Base-by-base conservation (phyloP, 2,329 filamentous ascomycete species). In the Colletotrichum lindemuthianum region DNA sequence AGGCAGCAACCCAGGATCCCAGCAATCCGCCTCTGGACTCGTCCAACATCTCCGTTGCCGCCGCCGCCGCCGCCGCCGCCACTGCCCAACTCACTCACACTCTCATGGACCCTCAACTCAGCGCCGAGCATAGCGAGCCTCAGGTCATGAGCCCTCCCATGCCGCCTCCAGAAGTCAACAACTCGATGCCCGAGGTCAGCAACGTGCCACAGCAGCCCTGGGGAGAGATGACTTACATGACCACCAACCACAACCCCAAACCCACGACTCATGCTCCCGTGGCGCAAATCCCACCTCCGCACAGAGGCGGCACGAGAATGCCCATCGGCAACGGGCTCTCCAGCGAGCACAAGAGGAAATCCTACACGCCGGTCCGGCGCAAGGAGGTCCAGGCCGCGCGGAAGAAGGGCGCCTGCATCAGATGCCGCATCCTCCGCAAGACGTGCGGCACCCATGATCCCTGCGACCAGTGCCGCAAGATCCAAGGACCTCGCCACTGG, bases 371-470 rank as follows among this genome's bases (percentile, higher is more conserved):
- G 6, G 78, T 77, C 1, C 81, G 88, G n/a, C 81, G 88, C 24
- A 88, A 86, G 71, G 86, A 90, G 70, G 88, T 90, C 2, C 86
- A 89, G 68, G 85, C 87, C 67, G 86, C 90, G 24, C 84, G 88
- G 32, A 87, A 88, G 69, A 83, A 88, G 40, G 88, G 88, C 6
- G 88, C 88, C 11, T 90, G 88, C 69, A 88, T 90, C 56, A 80
- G 88, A 48, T 90, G 88, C 70, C 82, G 87, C 41, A 89, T 90
- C 66, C 75, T 90, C 40, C 83, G 88, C 61, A 90, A 90, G 76
- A 88, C 86, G 2, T 90, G 88, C 70, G 88, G 86, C n/a, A 84
- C 82, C 63, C 88, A 86, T 37, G 85, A 82, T 7, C 87, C 88
- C 0, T 90, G 88, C 68, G 83, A 86, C 57, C 87, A 87, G 2